Conservation (phyloP, 345 rosid genomes). For the Euphorbia pulcherrima region DNA sequence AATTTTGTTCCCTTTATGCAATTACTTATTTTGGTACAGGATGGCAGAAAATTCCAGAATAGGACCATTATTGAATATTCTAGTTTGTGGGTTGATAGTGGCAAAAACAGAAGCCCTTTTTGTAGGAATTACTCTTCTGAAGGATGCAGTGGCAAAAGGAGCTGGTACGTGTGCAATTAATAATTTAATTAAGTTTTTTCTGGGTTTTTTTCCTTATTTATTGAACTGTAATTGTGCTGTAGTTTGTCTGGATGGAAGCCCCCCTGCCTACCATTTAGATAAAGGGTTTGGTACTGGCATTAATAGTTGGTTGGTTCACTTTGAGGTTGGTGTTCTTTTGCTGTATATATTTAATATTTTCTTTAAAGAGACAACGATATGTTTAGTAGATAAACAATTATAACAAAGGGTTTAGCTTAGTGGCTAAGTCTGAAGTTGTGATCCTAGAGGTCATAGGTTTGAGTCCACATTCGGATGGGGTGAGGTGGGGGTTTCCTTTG, state of each 20-base stretch:
- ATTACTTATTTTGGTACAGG: conserved; percentile 33
- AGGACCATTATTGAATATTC: conserved; percentile 40
- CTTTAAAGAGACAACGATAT: background rate
- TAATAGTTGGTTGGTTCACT: conserved; percentile 72
- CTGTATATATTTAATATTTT: background rate
- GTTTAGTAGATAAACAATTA: no score
- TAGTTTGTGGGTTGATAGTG: conserved; percentile 37
- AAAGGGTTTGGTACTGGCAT: conserved; percentile 77
- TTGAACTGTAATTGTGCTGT: conserved; percentile 13
- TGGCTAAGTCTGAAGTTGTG: no score
- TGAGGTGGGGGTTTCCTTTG: no score
- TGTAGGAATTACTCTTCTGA: conserved; percentile 54
- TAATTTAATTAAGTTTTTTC: background rate
- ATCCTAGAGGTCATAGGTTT: no score
- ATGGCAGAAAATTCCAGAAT: conserved; percentile 55
- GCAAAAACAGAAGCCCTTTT: conserved; percentile 42
- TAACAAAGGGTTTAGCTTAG: no score
- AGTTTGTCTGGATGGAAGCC: conserved; percentile 98
- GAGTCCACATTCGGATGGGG: no score
- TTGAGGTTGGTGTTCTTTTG: conserved; percentile 60
- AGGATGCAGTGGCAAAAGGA: conserved; percentile 67
- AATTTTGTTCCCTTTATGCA: background rate
- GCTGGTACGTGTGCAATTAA: conserved; percentile 53
- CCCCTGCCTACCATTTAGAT: conserved; percentile 83
- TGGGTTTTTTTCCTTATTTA: background rate